Base-by-base conservation (phyloP, 441 rosid species). In the Kokia cookei region DNA sequence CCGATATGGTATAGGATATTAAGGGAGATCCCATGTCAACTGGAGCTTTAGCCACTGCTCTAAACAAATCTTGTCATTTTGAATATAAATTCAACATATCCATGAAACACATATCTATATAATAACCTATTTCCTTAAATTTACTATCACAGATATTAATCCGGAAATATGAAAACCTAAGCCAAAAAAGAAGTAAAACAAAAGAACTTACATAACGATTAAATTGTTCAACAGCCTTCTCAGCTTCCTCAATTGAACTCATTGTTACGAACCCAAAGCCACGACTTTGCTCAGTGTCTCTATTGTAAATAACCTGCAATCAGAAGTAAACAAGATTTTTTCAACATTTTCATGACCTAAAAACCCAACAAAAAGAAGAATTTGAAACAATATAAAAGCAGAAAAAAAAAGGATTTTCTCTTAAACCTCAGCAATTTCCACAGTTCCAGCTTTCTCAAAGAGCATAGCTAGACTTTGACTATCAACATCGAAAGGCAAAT, bases 231-330 rank as follows among this genome's bases (percentile, higher is more conserved):
- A 86, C 93, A 75, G 98, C 99, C 77, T 79, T 87, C 72, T 95
- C 98, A 27, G 97, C 94, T 85, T 95, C 97, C 50, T 90, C 97
- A 64, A 89, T 91, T 0, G 91, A 84, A 78, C 98, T 93, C 96
- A 95, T 93, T 4, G 96, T 93, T 73, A 95, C 94, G 22, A 95
- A 95, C 47, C 99, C 99, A 70, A 95, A 95, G 42, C 99, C 99
- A 24, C 99, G 91, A 73, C 99, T 95, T 73, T 81, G 86, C 74
- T 95, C 97, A 10, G 93, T 93, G 45, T 88, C 93, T 78, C 93
- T 86, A 75, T 93, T 89, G 83, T 90, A 91, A 72, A 95, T 87
- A 77, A 95, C 93, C 99, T 95, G 80, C 76, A 79, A 65, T 72
- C 70, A 1, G 14, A 22, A 75, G 4, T 58, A 62, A 71, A 24